Evolutionary conservation across 2,329 filamentous ascomycete species (phyloP).

Genomic region (Ophiostoma himal-ulmi): DNA sequence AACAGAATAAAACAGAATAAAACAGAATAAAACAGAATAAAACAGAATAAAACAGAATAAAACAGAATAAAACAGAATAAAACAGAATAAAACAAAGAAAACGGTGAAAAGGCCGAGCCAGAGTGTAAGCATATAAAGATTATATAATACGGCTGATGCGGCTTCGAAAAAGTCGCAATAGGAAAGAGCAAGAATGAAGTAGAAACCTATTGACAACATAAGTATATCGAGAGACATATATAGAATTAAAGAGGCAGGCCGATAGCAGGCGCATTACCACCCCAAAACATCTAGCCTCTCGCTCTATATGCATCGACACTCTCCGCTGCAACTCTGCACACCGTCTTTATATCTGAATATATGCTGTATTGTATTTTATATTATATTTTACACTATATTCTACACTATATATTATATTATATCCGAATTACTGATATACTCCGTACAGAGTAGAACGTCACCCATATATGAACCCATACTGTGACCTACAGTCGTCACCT

Average conservation of each 20-base stretch:
- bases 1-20: not conserved
- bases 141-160: too few species aligned
- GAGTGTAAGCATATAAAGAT: not conserved
- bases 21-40: too few species aligned
- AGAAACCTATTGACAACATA: not conserved
- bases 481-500: not conserved
- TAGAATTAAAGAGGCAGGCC: too few species aligned
- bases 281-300: not conserved
- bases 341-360: not conserved
- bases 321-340: slow-evolving; percentile 6
- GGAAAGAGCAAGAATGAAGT: not conserved
- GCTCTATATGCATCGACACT: not conserved
- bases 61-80: too few species aligned
- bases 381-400: too few species aligned
- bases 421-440: too few species aligned
- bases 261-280: not conserved
- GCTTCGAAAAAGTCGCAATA: not conserved
- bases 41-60: too few species aligned
- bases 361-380: not conserved
- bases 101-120: not conserved
- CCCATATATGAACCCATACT: too few species aligned
- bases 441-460: too few species aligned
- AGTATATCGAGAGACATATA: not conserved
- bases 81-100: not conserved
- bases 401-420: not conserved